Evolutionary conservation across 192 early-diverging fungal genomes (phyloP), one percentile per base, ranked within the genome.

Genomic region (Coemansia sp.): DNA sequence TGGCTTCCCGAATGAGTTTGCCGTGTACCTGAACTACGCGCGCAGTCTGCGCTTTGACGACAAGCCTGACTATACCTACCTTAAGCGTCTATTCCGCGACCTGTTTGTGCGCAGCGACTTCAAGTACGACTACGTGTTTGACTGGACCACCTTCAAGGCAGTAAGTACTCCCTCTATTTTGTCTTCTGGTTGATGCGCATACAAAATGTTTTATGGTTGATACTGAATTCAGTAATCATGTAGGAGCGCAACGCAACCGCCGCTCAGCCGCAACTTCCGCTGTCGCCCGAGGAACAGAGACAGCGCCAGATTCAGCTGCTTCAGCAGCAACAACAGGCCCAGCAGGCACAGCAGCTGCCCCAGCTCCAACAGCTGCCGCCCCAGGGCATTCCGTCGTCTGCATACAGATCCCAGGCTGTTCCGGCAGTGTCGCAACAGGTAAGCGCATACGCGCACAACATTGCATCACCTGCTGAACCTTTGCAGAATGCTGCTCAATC

Each of bases 81-180:
- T 95, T n/a, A 87, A 90, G 67, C 88, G 90, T 47, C 82, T 95
- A 24, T 93, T 95, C 84, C 83, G 87, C 55, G 91, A 93, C 57
- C 72, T 95, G 49, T 93, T 92, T 84, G 84, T 90, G 23, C 85
- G 90, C 52, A 87, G 91, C 70, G 91, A 89, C 32, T 90, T 86
- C 75, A 86, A 91, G 67, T 90, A 92, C 64, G 92, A 94, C 74
- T 91, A 94, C 81, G 86, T 92, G 45, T 94, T 93, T 84, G 93
- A 94, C 76, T 95, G 92, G 92, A 95, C 90, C 52, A 85, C 72
- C 1, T 80, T 74, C 58, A 80, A 74, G 58, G 76, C 71, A 5
- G 73, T 75, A 75, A 75, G 73, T 69, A 24, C 51, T 38, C 21
- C 45, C 38, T 47, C 6, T 56, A 37, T 35, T 29, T 56, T 12